A percentile compares a stretch with the other conserved stretches of the same genome.
These are phyloP conservation scores for Irpex sp. DNA, from an alignment of 1,284 basidiomycete genomes.

Conservation along the genomic window DNA sequence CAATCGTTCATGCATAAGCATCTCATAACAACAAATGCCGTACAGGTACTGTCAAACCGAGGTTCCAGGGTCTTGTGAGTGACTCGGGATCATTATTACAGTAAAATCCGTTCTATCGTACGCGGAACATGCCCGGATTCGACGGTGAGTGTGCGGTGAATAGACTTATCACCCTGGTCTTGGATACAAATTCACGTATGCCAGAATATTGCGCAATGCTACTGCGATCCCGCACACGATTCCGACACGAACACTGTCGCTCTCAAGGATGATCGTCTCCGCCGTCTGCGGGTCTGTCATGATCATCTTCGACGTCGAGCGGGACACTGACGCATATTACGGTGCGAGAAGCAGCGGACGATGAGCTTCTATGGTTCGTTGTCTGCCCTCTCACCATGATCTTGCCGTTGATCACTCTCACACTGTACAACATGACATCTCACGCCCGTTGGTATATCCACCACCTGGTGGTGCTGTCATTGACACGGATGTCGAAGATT, in stretches of 20 bases:
- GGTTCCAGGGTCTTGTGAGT: not conserved
- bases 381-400: not conserved
- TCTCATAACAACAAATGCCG: not conserved
- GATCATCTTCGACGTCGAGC: not conserved
- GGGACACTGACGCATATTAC: not conserved
- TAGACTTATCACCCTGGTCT: not conserved
- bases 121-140: not conserved
- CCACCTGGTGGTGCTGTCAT: not conserved
- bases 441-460: not conserved
- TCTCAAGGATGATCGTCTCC: not conserved
- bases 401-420: not conserved
- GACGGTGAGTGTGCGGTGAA: not conserved
- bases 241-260: not conserved
- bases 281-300: not conserved
- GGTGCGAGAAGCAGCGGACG: not conserved
- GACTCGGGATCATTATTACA: not conserved
- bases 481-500: not conserved
- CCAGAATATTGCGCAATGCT: not conserved
- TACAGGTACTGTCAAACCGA: not conserved
- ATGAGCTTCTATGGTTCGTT: not conserved
- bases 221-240: not conserved
- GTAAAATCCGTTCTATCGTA: not conserved
- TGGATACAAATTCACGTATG: not conserved
- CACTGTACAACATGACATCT: not conserved
- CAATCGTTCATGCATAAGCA: not conserved